Evolutionary conservation across 2,329 filamentous ascomycete genomes (phyloP).

Genomic region (Trichoderma atrobrunneum): DNA sequence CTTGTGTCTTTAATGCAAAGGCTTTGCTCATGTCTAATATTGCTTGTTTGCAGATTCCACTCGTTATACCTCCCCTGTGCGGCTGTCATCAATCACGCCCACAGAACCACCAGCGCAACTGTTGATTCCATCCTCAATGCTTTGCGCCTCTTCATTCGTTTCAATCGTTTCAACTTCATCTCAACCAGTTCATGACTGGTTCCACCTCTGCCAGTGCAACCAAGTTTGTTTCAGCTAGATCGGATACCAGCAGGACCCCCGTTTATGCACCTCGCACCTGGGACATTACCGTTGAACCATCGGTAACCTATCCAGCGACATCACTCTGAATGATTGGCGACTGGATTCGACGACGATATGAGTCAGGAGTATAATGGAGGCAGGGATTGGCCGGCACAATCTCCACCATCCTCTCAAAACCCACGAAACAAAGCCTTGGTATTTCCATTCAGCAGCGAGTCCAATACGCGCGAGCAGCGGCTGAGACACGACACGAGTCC

Average conservation of each 20-base stretch:
- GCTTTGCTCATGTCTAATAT: not conserved
- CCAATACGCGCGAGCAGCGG: conserved; percentile 19
- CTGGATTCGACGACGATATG: conserved; percentile 36
- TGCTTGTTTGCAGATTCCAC: not conserved
- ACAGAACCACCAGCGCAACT: not conserved
- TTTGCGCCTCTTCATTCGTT: conserved; percentile 6
- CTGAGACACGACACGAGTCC: conserved; percentile 26
- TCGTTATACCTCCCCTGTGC: not conserved
- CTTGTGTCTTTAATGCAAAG: not conserved
- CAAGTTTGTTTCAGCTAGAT: conserved; percentile 9
- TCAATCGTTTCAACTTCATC: not conserved
- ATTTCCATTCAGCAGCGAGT: conserved; percentile 22
- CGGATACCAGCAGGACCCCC: not conserved
- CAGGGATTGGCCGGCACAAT: conserved; percentile 46
- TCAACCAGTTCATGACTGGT: not conserved
- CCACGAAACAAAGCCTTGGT: conserved; percentile 52
- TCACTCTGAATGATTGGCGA: not conserved
- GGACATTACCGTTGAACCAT: not conserved
- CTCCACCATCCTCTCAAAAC: conserved; percentile 51
- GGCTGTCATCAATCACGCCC: not conserved
- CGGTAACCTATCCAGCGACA: not conserved
- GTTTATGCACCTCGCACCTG: not conserved
- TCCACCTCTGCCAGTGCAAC: conserved; percentile 10
- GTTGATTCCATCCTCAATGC: not conserved
- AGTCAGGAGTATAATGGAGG: conserved; percentile 55